Base-by-base conservation (phyloP, 1,284 basidiomycete genomes). In the Spongispora temasekensis region DNA sequence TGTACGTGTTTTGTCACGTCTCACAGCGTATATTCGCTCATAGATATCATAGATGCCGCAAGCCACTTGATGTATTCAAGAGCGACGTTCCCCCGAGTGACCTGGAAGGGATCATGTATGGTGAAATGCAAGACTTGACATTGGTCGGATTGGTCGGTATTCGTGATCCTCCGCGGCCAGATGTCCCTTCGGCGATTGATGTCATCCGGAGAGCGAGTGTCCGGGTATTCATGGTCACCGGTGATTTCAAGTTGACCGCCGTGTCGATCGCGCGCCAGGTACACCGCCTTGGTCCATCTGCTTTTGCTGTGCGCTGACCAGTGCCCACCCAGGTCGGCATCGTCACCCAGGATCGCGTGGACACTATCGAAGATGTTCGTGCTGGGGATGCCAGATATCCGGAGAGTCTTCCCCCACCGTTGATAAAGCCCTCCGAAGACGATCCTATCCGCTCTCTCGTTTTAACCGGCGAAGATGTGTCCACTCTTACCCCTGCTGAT, bases 101-200 rank as follows among this genome's bases (percentile, higher is more conserved):
- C 53, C 65, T 76, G 48, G 76, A 81, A 59, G 72, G 76, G 50
- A 61, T 75, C 25, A 72, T 78, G 68, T 76, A 78, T 44, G 51
- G 61, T 2, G 76, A 79, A 46, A 58, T 80, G 52, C 71, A 76
- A 30, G 68, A 78, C n/a, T 72, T 87, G 34, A 84, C 81, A 3
- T 71, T 86, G 31, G 77, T 88, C n/a, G 86, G 86, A 12, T 74
- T 88, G 4, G 75, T 87, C 5, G 84, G 83, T 1, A 79, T 88
- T 30, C 80, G 85, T 65, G 87, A 88, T 61, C 86, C 86, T 1
- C 84, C 85, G 2, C 77, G 83, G 19, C 61, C 73, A 6, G 85
- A 87, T 56, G 82, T 85, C 23, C 78, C 77, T 2, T 70, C 74
- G 2, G 75, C 80, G 0, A 81, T 88, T 34, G 60, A 71, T 3